A percentile compares a stretch with the other conserved stretches of the same genome.
Conservation (phyloP, 208 protist genomes). For the Sergeia podlipaevii region DNA sequence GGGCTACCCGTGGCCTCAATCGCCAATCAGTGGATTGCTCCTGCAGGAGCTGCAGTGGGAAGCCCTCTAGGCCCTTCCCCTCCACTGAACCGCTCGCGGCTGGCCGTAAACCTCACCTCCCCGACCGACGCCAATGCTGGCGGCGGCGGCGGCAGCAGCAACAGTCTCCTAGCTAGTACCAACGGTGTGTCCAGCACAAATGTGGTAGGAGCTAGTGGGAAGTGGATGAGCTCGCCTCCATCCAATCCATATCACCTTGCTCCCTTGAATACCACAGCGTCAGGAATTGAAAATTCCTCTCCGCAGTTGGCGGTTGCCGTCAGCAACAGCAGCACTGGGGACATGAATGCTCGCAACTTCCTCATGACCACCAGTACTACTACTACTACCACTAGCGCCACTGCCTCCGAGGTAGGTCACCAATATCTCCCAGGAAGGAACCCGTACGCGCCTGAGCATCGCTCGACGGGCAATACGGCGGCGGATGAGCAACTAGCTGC, state of each 20-base stretch:
- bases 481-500: slow-evolving; percentile 75
- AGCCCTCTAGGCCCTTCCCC: no score
- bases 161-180: background rate
- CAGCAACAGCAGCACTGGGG: background rate
- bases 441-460: slow-evolving; percentile 55
- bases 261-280: no score
- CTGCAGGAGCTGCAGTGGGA: no score
- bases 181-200: background rate
- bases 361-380: slow-evolving; percentile 5
- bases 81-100: background rate
- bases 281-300: no score
- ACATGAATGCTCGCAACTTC: background rate
- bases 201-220: background rate
- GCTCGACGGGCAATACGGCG: slow-evolving; percentile 65
- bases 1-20: no score
- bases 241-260: slow-evolving; percentile 1
- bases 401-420: background rate
- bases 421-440: slow-evolving; percentile 15
- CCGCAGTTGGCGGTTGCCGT: background rate
- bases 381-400: background rate
- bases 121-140: no score
- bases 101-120: slow-evolving; percentile 5
- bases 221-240: background rate
- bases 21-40: no score
- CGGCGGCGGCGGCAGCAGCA: no score